A percentile compares a stretch with the other conserved stretches of the same genome.
Conservation (phyloP, 148 eudicot species). For the Vaccinium corymbosum region DNA sequence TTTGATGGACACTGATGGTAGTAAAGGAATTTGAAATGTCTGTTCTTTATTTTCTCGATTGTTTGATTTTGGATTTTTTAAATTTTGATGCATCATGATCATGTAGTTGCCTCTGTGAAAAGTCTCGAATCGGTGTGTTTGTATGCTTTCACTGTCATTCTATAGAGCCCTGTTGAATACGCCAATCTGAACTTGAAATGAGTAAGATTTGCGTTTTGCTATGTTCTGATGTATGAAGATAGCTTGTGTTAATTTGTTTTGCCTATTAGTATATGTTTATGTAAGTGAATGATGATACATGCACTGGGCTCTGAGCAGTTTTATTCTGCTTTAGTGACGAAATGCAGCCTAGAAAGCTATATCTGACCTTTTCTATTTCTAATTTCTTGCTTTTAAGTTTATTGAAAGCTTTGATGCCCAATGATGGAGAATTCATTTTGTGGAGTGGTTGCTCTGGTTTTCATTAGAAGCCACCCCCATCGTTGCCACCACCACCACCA, state of each 20-base stretch:
- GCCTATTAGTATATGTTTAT: neutral
- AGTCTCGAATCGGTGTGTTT: neutral
- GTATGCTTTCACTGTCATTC: neutral
- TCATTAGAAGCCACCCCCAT: conserved; percentile 2
- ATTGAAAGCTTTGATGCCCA: neutral
- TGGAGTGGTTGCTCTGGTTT: conserved; percentile 1
- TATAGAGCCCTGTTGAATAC: neutral
- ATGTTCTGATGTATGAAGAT: no score
- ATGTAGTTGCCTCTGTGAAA: no score
- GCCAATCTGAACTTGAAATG: neutral
- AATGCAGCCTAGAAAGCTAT: conserved; percentile 7
- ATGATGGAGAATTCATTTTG: conserved; percentile 5
- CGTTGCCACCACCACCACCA: neutral
- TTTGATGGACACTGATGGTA: neutral
- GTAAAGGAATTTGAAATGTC: no score
- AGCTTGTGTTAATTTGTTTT: neutral
- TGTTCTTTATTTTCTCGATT: no score
- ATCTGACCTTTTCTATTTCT: neutral
- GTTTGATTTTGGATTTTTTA: neutral
- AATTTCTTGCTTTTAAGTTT: neutral
- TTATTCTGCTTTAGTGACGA: neutral
- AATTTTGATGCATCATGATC: no score
- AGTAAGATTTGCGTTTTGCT: no score
- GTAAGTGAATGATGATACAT: neutral
- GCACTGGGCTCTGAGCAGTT: conserved; percentile 13